Conservation (phyloP, 257 asterid species). For the Nicotiana otophora region DNA sequence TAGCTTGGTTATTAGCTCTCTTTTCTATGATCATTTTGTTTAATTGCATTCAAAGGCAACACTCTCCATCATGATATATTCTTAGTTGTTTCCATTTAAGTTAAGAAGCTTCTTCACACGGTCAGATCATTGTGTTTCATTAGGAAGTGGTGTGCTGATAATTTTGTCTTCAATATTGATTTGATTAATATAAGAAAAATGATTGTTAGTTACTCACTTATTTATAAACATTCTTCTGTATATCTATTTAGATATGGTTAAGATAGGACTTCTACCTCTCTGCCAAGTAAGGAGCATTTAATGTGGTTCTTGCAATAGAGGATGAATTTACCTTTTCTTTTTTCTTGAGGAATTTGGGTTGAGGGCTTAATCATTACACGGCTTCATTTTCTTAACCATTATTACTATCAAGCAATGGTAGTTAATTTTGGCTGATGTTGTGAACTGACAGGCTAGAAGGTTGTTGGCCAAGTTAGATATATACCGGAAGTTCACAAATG, state of each 20-base stretch:
- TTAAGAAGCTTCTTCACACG: not conserved
- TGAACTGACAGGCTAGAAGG: constrained; percentile 61
- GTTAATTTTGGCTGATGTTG: not conserved
- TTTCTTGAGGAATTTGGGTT: not conserved
- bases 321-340: not conserved
- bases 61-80: not conserved
- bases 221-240: not conserved
- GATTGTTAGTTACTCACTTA: not conserved
- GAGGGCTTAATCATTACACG: not conserved
- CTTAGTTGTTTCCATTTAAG: not conserved
- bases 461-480: constrained; percentile 79
- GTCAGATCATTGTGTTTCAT: not conserved
- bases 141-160: not conserved
- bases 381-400: not conserved
- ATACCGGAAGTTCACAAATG: constrained; percentile 89
- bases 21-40: not conserved
- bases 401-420: not conserved
- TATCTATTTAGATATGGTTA: not conserved
- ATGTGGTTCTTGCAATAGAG: not conserved
- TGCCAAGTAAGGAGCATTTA: not conserved
- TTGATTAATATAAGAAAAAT: not conserved
- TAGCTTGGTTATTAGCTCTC: not conserved
- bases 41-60: not conserved
- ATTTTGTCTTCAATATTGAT: not conserved
- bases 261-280: not conserved